Evolutionary conservation across 1,284 basidiomycete species (phyloP), one percentile per base, ranked within the genome.

Genomic region (Cryptococcus sp.): DNA sequence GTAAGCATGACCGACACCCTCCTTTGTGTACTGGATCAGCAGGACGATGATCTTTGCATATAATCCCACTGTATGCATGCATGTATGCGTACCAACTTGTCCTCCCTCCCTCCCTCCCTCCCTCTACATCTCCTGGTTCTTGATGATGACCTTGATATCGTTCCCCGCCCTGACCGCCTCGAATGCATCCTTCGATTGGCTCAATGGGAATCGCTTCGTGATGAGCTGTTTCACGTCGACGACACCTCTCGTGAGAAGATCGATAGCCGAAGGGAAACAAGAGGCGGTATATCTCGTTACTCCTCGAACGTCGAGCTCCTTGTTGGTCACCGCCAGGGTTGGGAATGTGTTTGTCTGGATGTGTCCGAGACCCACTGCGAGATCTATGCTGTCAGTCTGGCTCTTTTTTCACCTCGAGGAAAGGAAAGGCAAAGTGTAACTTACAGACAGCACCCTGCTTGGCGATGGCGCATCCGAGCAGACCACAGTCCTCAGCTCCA

Each of bases 261-360:
- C 76, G 52, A 81, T 77, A 6, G 79, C 76, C 18, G 77, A 73
- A 9, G 73, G 69, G 66, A 71, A 74, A 43, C 66, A 69, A 14
- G 63, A 61, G 0, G 71, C 56, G 21, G 71, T 72, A 59, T 74
- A 74, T 25, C 69, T 62, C 6, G 69, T 71, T 52, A 71, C 61
- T 25, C 69, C 65, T 60, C 84, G 85, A 69, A 90, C 77, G 54
- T 78, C 80, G 28, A 94, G 68, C 71, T 94, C 88, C 74, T 91
- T 92, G 55, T 70, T 70, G 24, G 69, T 70, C 10, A 71, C 66
- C 1, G 69, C 69, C 18, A 71, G 45, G n/a, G 57, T 70, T 4
- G 69, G 69, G 59, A 69, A 66, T 14, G 43, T 33, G 47, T 62
- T 62, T 5, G 69, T 71, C 50, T 69, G 66, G 51, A 65, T 62